phyloP scores from a whole-genome alignment of 352 stramenopile genomes.

The Phytophthora meadii region DNA sequence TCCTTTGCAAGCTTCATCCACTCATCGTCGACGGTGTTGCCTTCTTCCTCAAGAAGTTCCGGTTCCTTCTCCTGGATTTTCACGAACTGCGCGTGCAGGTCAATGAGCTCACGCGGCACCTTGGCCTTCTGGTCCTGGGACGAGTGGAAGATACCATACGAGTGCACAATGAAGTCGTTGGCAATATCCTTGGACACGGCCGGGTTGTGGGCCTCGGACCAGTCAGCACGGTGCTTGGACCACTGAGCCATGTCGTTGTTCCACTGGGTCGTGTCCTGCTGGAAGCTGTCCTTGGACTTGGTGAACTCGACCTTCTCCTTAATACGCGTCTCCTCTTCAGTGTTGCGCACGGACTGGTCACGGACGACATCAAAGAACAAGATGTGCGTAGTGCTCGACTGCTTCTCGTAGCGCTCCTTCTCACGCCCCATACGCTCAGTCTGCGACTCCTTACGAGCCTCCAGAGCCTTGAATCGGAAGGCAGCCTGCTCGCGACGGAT shows the following conservation, averaged over 20 bases:
- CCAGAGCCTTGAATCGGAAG: constrained; percentile 81
- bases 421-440: constrained; percentile 84
- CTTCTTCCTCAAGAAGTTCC: constrained; percentile 79
- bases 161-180: constrained; percentile 89
- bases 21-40: constrained; percentile 83
- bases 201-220: constrained; percentile 88
- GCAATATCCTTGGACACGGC: constrained; percentile 89
- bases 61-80: constrained; percentile 90
- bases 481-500: constrained; percentile 76
- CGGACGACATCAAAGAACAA: constrained; percentile 86
- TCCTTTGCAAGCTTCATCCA: constrained; percentile 92
- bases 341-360: constrained; percentile 74
- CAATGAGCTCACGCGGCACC: constrained; percentile 74
- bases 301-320: constrained; percentile 92
- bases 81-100: constrained; percentile 76
- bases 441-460: constrained; percentile 80
- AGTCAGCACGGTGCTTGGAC: constrained; percentile 88
- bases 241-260: constrained; percentile 90
- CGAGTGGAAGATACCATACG: constrained; percentile 85
- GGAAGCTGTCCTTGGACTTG: constrained; percentile 90
- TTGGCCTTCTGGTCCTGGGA: constrained; percentile 54
- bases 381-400: constrained; percentile 78
- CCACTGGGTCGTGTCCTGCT: constrained; percentile 88
- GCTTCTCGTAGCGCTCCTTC: constrained; percentile 83
- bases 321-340: constrained; percentile 80